Conservation (phyloP, 768 basidiomycete species). For the Russula virescens region DNA sequence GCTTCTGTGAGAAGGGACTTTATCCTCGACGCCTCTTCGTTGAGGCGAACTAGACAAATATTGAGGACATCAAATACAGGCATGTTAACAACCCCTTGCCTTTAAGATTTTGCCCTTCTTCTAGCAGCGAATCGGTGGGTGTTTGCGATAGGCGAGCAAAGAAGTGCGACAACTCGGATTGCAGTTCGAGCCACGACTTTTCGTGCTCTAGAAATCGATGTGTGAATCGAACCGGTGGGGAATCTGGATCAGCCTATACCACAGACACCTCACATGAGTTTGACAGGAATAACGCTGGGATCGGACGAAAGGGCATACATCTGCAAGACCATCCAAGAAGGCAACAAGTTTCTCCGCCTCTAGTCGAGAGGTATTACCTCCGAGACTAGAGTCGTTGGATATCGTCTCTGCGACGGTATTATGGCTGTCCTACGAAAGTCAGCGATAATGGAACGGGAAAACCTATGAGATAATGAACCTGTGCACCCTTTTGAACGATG, state of each 20-base stretch:
- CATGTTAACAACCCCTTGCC: background rate
- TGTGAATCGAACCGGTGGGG: slow-evolving; percentile 10
- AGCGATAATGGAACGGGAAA: background rate
- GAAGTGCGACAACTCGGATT: slow-evolving; percentile 12
- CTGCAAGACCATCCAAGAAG: slow-evolving; percentile 13
- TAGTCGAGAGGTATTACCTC: background rate
- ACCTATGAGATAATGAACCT: slow-evolving; percentile 3
- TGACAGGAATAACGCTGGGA: background rate
- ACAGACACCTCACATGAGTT: background rate
- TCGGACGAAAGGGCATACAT: background rate
- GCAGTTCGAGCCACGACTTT: slow-evolving; percentile 9
- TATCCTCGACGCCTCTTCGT: slow-evolving; percentile 5
- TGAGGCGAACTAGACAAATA: slow-evolving; percentile 5
- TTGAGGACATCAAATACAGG: background rate
- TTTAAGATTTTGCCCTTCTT: slow-evolving; percentile 10
- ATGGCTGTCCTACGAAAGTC: slow-evolving; percentile 15
- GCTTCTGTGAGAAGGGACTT: slow-evolving; percentile 7
- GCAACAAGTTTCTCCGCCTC: slow-evolving; percentile 4
- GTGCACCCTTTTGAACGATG: slow-evolving; percentile 35
- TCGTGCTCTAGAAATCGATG: slow-evolving; percentile 22
- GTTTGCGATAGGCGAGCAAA: slow-evolving; percentile 13
- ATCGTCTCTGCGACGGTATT: background rate
- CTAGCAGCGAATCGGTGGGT: slow-evolving; percentile 5
- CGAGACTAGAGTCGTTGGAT: background rate
- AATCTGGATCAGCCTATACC: slow-evolving; percentile 1